A percentile compares a stretch with the other conserved stretches of the same genome.
These are phyloP conservation scores for Typha latifolia DNA, from an alignment of 176 grass and related monocot genomes.

Conservation along the genomic window DNA sequence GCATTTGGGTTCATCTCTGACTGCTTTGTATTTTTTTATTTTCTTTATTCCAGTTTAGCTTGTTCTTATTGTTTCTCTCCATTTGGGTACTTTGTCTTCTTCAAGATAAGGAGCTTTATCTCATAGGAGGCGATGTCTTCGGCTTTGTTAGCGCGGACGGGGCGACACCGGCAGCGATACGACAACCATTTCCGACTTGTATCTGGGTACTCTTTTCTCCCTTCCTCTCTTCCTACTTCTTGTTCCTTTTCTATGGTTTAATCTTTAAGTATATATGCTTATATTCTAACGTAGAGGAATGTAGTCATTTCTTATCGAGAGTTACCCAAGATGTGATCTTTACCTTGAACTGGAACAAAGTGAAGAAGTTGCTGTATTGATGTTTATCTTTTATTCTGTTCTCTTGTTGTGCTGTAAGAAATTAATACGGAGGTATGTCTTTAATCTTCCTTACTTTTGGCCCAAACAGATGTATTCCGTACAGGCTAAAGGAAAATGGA, in stretches of 20 bases:
- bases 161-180: slow-evolving; percentile 46
- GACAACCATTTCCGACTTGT: slow-evolving; percentile 58
- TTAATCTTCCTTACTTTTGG: neutral
- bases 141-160: slow-evolving; percentile 27
- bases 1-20: too few relatives aligned
- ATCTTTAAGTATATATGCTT: neutral
- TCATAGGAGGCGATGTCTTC: neutral
- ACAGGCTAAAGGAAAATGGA: slow-evolving; percentile 22
- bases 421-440: neutral
- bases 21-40: neutral
- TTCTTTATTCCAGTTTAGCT: neutral
- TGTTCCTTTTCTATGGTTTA: neutral
- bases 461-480: slow-evolving; percentile 39
- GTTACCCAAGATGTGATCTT: too few relatives aligned
- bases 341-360: neutral
- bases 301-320: neutral
- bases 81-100: slow-evolving; percentile 8
- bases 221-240: neutral
- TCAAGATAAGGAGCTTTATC: slow-evolving; percentile 14
- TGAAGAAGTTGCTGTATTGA: neutral
- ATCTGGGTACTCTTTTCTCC: slow-evolving; percentile 25
- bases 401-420: neutral
- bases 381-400: neutral
- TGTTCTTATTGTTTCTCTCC: neutral
- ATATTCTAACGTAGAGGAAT: neutral